These are phyloP conservation scores for Plasmodium blacklocki DNA, from an alignment of 169 alveolate genomes.

Conservation along the genomic window DNA sequence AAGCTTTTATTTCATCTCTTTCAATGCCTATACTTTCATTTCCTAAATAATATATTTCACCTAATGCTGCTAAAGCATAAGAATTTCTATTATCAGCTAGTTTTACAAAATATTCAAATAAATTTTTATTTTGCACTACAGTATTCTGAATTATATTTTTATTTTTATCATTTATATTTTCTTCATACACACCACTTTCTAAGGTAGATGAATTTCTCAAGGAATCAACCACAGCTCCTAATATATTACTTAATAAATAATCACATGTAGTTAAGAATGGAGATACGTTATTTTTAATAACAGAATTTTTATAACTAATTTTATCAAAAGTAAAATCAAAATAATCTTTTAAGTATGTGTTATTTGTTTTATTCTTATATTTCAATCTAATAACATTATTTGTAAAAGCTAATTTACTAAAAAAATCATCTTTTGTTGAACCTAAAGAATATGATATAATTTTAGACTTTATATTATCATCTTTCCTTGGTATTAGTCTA, in stretches of 20 bases:
- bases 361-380: constrained; percentile 41
- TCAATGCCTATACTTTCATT: constrained; percentile 84
- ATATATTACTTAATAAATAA: constrained; percentile 60
- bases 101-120: constrained; percentile 78
- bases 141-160: constrained; percentile 58
- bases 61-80: constrained; percentile 84
- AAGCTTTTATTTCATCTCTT: constrained; percentile 86
- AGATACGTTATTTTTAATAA: constrained; percentile 35
- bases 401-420: constrained; percentile 61
- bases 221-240: constrained; percentile 59
- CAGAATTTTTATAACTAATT: constrained; percentile 15
- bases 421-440: constrained; percentile 66
- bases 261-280: constrained; percentile 68
- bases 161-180: constrained; percentile 18
- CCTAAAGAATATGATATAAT: constrained; percentile 72
- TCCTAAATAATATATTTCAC: constrained; percentile 88
- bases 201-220: constrained; percentile 12
- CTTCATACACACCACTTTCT: constrained; percentile 39
- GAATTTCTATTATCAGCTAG: constrained; percentile 77
- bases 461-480: constrained; percentile 52
- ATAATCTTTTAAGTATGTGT: constrained; percentile 33
- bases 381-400: constrained; percentile 68
- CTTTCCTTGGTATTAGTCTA: constrained; percentile 30
- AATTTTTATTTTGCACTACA: constrained; percentile 69
- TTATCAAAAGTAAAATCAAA: constrained; percentile 76